Base-by-base conservation (phyloP, 2,329 filamentous ascomycete genomes). In the Epichloe hybrida region DNA sequence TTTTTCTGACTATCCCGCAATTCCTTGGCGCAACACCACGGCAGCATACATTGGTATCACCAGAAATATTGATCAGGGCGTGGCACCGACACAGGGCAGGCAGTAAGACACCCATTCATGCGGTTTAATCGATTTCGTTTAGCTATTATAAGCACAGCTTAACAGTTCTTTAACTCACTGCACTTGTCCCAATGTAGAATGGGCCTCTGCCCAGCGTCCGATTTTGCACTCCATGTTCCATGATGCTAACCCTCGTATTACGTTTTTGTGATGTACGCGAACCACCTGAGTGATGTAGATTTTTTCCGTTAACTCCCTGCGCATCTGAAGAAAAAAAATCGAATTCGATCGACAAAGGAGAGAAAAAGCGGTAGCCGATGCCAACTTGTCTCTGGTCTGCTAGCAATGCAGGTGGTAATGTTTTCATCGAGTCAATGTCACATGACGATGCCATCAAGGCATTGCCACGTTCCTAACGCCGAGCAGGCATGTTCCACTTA, bases 401-500 rank as follows among this genome's bases (percentile, higher is more conserved):
- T 15, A 17, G 43, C 7, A 31, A 37, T 44, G 39, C 31, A 36
- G 31, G 21, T 17, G n/a, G 15, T 3, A 6, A 38, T 13, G 8
- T 12, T 5, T 15, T 11, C 27, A 39, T 44, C n/a, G 46, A n/a
- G 20, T 39, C 31, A 37, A 20, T 17, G 7, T n/a, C 27, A 20
- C 46, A 27, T 50, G 8, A 23, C 41, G 2, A 37, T 50, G 37
- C 38, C 40, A 40, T 52, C 50, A 52, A 15, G 41, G 27, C 21
- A n/a, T 7, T 21, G 47, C 17, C 44, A 37, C 27, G 38, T 6
- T n/a, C 27, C 21, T 43, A 49, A 35, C 23, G 52, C 11, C 36
- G 40, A 38, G 46, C 39, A 15, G 52, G 40, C 52, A 53, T 43
- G 11, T 43, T 46, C 52, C 52, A 53, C 23, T 51, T 51, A 12